Evolutionary conservation across 768 basidiomycete species (phyloP), one percentile per base, ranked within the genome.

Genomic region (Rhodocollybia butyracea): DNA sequence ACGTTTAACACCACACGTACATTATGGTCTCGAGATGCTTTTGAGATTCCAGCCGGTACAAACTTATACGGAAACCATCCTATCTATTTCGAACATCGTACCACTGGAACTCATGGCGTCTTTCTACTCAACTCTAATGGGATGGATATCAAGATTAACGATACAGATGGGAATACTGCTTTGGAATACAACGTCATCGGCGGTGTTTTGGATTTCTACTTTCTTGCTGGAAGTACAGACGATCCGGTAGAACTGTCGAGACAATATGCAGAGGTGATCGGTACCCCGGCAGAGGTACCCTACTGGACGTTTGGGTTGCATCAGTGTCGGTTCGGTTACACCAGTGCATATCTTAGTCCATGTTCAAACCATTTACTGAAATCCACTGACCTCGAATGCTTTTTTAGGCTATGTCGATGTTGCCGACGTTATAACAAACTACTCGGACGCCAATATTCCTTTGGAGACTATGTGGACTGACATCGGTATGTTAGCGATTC

Each of bases 401-500:
- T 27, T 7, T 10, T 2, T 32, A 86, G 86, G 85, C 61, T 86
- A 76, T 43, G 70, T 85, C 26, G 80, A 85, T 30, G 84, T 88
- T 1, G 80, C 84, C 0, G 68, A 72, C 32, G 86, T 88, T 3
- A 81, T 88, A 54, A 67, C 77, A 0, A 83, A 79, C 64, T 88
- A 88, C 58, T 77, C 82, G 1, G 75, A 69, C 1, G 83, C 84
- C 0, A 64, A 68, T 3, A 88, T 89, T 51, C 87, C 86, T 6
- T 75, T 88, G 3, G 86, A 89, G 66, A 87, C 86, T 0, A 88
- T 88, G 86, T 88, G 86, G 86, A 86, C 86, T 2, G 87, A 88
- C 65, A 89, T 89, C 32, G 84, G 85, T 80, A 60, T 15, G 61
- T 55, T 19, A 19, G 21, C 40, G 46, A 24, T 17, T 17, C 46